Percentiles rank a stretch among this genome's conserved stretches.
phyloP scores from a whole-genome alignment of 805 yeast genomes.

The Lipomyces japonicus region DNA sequence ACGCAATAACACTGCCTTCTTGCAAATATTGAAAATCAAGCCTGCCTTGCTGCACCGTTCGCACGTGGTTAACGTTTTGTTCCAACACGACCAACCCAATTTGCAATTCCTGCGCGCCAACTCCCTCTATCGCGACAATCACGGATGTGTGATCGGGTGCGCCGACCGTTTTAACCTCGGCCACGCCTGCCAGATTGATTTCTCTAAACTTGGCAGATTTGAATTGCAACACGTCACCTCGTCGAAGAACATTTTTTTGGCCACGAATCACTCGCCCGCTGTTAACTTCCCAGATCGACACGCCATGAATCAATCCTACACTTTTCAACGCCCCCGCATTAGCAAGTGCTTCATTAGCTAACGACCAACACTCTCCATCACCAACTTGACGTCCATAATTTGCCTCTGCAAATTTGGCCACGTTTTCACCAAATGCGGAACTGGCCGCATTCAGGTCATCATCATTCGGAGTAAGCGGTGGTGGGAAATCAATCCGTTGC shows the following conservation, averaged over 20 bases:
- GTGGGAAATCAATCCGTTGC: slow-evolving; percentile 39
- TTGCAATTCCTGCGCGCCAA: slow-evolving; percentile 1
- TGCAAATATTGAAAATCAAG: slow-evolving; percentile 33
- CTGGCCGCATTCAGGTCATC: slow-evolving; percentile 32
- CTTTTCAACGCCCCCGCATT: slow-evolving; percentile 26
- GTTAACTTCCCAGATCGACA: slow-evolving; percentile 3
- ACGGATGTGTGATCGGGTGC: slow-evolving; percentile 40
- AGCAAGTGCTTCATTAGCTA: slow-evolving; percentile 38
- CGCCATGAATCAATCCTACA: slow-evolving; percentile 19
- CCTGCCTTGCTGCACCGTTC: slow-evolving; percentile 34
- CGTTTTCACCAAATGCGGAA: slow-evolving; percentile 34
- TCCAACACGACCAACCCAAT: slow-evolving; percentile 32
- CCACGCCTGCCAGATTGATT: slow-evolving; percentile 21
- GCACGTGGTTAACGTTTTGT: slow-evolving; percentile 37
- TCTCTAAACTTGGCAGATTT: slow-evolving; percentile 31
- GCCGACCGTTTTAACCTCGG: slow-evolving; percentile 30
- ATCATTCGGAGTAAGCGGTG: slow-evolving; percentile 40
- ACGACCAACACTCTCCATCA: slow-evolving; percentile 43
- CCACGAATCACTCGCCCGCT: slow-evolving; percentile 8
- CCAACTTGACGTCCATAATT: slow-evolving; percentile 37
- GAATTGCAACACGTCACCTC: slow-evolving; percentile 42
- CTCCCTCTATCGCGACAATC: slow-evolving; percentile 31
- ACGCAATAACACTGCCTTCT: slow-evolving; percentile 35
- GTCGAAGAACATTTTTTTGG: slow-evolving; percentile 30
- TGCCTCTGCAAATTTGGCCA: slow-evolving; percentile 39